Conservation (phyloP, 1,139 yeast species). For the Candida anutae region DNA sequence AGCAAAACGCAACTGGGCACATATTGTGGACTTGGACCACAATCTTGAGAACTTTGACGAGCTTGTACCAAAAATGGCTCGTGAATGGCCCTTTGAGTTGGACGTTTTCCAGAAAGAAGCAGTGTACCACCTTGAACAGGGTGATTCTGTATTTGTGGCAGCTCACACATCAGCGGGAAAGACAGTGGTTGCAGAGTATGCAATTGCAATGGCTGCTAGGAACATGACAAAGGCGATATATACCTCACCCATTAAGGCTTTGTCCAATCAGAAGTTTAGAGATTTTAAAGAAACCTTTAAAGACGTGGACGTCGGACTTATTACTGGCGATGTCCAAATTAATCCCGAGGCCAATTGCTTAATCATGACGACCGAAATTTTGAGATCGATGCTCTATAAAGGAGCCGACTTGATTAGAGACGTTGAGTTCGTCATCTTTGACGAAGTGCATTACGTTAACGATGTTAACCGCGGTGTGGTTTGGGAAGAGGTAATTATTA, state of each 20-base stretch:
- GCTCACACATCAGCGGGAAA: constrained; percentile 97
- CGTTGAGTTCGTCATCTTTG: constrained; percentile 94
- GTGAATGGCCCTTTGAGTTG: constrained; percentile 86
- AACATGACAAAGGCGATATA: constrained; percentile 89
- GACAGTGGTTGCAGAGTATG: constrained; percentile 90
- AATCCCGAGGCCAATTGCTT: constrained; percentile 95
- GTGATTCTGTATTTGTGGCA: constrained; percentile 95
- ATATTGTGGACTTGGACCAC: constrained; percentile 82
- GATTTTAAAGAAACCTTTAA: constrained; percentile 79
- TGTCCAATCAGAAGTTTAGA: constrained; percentile 89
- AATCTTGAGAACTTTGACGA: constrained; percentile 77
- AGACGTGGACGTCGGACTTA: constrained; percentile 81
- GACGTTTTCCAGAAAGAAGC: constrained; percentile 98
- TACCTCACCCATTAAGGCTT: constrained; percentile 89
- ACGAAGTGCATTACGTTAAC: constrained; percentile 95
- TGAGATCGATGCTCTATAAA: constrained; percentile 89
- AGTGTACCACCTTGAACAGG: constrained; percentile 89
- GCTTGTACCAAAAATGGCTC: constrained; percentile 86
- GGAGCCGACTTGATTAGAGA: constrained; percentile 96
- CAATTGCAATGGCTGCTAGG: constrained; percentile 85
- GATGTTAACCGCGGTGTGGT: constrained; percentile 98
- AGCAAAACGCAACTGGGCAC: constrained; percentile 79
- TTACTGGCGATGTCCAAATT: constrained; percentile 97
- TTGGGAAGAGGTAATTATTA: constrained; percentile 97
- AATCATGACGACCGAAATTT: constrained; percentile 96